Conservation (phyloP, 495 filamentous ascomycete genomes). For the Collariella sp. region DNA sequence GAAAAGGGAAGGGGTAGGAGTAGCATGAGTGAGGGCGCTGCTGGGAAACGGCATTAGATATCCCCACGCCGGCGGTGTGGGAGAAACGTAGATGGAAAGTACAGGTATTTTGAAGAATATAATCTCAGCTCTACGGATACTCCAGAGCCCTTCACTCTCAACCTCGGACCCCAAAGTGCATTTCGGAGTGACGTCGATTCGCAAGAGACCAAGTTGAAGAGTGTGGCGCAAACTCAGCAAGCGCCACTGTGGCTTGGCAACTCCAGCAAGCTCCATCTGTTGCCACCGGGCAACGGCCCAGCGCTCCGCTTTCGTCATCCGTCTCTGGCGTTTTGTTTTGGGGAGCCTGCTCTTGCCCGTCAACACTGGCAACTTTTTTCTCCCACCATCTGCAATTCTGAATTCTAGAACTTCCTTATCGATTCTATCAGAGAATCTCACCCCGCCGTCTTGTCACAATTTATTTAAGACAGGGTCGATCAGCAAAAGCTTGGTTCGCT, state of each 20-base stretch:
- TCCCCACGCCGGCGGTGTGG: too few species aligned
- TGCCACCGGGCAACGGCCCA: conserved; percentile 17
- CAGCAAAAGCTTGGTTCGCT: not conserved
- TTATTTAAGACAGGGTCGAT: not conserved
- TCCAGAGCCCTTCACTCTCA: too few species aligned
- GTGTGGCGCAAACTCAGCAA: conserved; percentile 22
- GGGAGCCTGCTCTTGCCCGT: not conserved
- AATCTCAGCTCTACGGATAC: too few species aligned
- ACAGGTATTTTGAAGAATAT: too few species aligned
- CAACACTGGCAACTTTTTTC: conserved; percentile 10
- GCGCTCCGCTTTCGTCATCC: conserved; percentile 14
- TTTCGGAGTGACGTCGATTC: too few species aligned
- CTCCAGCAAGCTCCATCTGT: conserved; percentile 8
- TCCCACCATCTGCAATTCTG: not conserved
- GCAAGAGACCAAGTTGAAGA: too few species aligned
- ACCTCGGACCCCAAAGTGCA: too few species aligned
- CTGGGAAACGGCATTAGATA: too few species aligned
- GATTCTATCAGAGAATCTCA: not conserved
- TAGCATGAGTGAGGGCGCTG: too few species aligned
- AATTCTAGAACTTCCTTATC: not conserved
- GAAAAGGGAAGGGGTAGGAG: too few species aligned
- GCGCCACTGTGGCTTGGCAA: conserved; percentile 10
- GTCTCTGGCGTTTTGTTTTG: conserved; percentile 7
- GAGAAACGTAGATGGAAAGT: too few species aligned
- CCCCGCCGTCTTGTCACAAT: not conserved